A percentile compares a stretch with the other conserved stretches of the same genome.
Evolutionary conservation across 2,329 filamentous ascomycete species (phyloP).

Genomic region (Fusarium chaquense): DNA sequence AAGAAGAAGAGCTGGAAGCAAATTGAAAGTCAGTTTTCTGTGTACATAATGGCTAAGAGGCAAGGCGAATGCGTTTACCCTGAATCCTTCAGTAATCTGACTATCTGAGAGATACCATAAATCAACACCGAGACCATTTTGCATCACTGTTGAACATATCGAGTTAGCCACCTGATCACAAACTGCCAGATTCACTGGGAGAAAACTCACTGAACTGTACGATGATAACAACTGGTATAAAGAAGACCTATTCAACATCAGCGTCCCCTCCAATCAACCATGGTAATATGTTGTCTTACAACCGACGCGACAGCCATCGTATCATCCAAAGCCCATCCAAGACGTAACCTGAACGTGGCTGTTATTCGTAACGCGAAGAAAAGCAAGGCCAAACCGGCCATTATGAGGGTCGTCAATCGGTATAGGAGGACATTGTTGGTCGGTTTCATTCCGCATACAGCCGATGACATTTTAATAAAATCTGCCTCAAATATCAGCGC

Average conservation of each 20-base stretch:
- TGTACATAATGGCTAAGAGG: not conserved
- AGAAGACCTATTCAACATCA: not conserved
- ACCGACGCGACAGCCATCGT: not conserved
- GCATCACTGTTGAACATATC: not conserved
- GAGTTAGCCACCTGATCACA: not conserved
- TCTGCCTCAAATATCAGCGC: not conserved
- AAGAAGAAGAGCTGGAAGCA: not conserved
- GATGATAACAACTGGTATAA: not conserved
- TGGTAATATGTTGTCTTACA: not conserved
- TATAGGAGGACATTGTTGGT: not conserved
- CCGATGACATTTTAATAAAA: slow-evolving; percentile 16
- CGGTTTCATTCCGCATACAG: slow-evolving; percentile 2
- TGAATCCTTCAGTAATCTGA: slow-evolving; percentile 4
- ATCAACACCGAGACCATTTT: slow-evolving; percentile 15
- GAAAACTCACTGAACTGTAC: slow-evolving; percentile 3
- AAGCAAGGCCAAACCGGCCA: not conserved
- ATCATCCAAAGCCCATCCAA: slow-evolving; percentile 20
- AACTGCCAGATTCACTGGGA: accelerated
- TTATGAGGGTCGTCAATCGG: not conserved
- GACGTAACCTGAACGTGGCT: not conserved
- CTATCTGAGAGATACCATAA: slow-evolving; percentile 19
- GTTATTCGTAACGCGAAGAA: slow-evolving; percentile 12
- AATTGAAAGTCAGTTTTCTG: not conserved
- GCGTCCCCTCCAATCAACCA: not conserved
- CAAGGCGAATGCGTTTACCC: not conserved